These are phyloP conservation scores for Pulveroboletus sp. DNA, from an alignment of 768 basidiomycete species.

Conservation along the genomic window DNA sequence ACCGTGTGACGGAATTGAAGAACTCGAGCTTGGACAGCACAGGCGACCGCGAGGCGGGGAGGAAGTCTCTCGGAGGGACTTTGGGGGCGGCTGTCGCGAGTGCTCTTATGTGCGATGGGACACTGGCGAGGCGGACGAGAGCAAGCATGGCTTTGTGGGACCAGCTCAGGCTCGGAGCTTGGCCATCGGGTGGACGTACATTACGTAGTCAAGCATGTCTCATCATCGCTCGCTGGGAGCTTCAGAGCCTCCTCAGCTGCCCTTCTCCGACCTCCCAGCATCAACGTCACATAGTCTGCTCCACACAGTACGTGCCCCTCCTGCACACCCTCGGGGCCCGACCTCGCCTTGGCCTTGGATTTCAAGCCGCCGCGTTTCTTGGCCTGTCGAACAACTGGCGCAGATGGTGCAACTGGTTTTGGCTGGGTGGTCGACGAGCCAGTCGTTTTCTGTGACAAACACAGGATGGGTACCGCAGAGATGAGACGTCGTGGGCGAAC, in stretches of 20 bases:
- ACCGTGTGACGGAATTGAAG: slow-evolving; percentile 70
- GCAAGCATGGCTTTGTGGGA: slow-evolving; percentile 12
- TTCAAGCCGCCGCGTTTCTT: slow-evolving; percentile 28
- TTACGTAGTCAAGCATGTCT: slow-evolving; percentile 8
- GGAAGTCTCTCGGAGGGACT: slow-evolving; percentile 18
- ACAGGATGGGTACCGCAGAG: not conserved
- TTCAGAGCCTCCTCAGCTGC: slow-evolving; percentile 64
- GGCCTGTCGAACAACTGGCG: slow-evolving; percentile 15
- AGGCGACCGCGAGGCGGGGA: slow-evolving; percentile 50
- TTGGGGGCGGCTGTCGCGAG: slow-evolving; percentile 16
- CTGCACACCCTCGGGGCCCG: not conserved
- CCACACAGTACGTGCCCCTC: slow-evolving; percentile 56
- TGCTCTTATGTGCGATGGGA: slow-evolving; percentile 3
- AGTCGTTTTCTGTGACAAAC: slow-evolving; percentile 24
- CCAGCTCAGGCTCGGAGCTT: slow-evolving; percentile 21
- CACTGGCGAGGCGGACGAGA: not conserved
- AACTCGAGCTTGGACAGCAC: slow-evolving; percentile 68
- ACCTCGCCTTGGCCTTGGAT: slow-evolving; percentile 17
- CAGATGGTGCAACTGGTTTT: slow-evolving; percentile 1
- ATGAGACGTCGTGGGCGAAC: slow-evolving; percentile 1
- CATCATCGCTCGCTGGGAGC: slow-evolving; percentile 32
- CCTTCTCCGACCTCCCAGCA: slow-evolving; percentile 67
- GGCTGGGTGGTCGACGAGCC: slow-evolving; percentile 3
- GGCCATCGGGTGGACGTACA: not conserved
- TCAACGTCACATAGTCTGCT: slow-evolving; percentile 70